phyloP scores from a whole-genome alignment of 345 rosid genomes.

The Firmiana major region DNA sequence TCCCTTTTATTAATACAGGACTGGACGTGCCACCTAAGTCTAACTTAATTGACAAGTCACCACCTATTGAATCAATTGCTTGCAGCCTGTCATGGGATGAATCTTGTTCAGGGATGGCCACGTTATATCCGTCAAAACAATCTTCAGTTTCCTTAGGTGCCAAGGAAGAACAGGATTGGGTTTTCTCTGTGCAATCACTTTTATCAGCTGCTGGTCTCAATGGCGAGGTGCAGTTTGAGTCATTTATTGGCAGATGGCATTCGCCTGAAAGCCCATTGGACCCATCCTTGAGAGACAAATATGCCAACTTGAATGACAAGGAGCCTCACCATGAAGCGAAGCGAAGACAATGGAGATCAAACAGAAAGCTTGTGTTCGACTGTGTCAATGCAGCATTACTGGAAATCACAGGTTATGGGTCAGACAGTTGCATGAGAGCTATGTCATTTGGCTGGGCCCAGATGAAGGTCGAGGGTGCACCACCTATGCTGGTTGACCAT shows the following conservation, averaged over 20 bases:
- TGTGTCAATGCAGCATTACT: constrained; percentile 58
- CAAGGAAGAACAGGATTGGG: constrained; percentile 60
- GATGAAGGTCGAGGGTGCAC: constrained; percentile 19
- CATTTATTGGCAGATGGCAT: constrained; percentile 54
- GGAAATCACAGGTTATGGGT: constrained; percentile 37
- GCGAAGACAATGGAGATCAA: constrained; percentile 60
- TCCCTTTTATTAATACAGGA: constrained; percentile 35
- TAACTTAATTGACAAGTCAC: constrained; percentile 77
- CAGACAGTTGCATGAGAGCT: constrained; percentile 26
- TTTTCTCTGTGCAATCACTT: constrained; percentile 44
- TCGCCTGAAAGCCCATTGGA: constrained; percentile 76
- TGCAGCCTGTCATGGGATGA: constrained; percentile 60
- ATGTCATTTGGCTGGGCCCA: constrained; percentile 20
- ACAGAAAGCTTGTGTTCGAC: constrained; percentile 67
- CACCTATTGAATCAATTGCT: constrained; percentile 64
- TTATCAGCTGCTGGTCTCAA: constrained; percentile 56
- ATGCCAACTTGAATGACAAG: constrained; percentile 38
- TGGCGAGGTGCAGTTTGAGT: constrained; percentile 29
- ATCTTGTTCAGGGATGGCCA: constrained; percentile 34
- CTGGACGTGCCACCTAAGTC: constrained; percentile 40
- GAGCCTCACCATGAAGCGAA: constrained; percentile 61
- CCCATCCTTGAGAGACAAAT: constrained; percentile 60
- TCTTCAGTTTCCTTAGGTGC: constrained; percentile 22
- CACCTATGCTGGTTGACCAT: constrained; percentile 41
- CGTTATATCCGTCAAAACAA: constrained; percentile 36